Evolutionary conservation across 2,329 filamentous ascomycete genomes (phyloP).

Genomic region (Periglandula ipomoeae): DNA sequence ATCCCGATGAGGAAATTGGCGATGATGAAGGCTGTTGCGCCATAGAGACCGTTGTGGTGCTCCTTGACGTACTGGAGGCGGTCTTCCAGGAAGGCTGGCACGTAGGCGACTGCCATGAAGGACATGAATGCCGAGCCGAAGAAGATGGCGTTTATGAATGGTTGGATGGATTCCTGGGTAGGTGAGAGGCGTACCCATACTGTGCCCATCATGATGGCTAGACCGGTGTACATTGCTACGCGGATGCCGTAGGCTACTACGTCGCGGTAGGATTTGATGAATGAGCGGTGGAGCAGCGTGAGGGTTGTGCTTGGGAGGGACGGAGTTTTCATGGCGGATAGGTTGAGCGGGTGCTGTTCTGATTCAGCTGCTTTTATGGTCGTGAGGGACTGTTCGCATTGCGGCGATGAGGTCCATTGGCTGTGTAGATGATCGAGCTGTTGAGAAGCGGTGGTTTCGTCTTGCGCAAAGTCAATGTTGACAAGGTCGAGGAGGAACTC

Average conservation of each 20-base stretch:
- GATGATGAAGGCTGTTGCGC: conserved; percentile 60
- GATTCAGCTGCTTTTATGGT: conserved; percentile 19
- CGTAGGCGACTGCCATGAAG: conserved; percentile 78
- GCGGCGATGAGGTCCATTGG: conserved; percentile 17
- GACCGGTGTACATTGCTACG: conserved; percentile 65
- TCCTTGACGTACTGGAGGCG: conserved; percentile 43
- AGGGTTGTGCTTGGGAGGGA: conserved; percentile 41
- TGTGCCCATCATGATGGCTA: conserved; percentile 82
- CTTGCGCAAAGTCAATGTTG: conserved; percentile 62
- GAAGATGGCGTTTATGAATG: conserved; percentile 76
- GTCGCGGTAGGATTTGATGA: conserved; percentile 78
- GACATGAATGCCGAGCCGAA: conserved; percentile 69
- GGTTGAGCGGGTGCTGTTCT: conserved; percentile 6
- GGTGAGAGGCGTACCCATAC: conserved; percentile 69
- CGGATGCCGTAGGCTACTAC: conserved; percentile 77
- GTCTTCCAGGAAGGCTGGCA: conserved; percentile 77
- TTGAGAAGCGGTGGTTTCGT: conserved; percentile 34
- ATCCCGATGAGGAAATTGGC: conserved; percentile 77
- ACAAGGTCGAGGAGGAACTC: conserved; percentile 72
- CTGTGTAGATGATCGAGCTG: conserved; percentile 18
- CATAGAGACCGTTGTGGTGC: conserved; percentile 72
- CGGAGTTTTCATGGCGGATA: conserved; percentile 23
- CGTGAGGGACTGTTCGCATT: conserved; percentile 12
- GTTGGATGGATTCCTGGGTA: conserved; percentile 64
- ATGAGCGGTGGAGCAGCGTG: conserved; percentile 66